A percentile compares a stretch with the other conserved stretches of the same genome.
Conservation (phyloP, 371 early-diverging fungal genomes). For the Rhizopus stolonifer region DNA sequence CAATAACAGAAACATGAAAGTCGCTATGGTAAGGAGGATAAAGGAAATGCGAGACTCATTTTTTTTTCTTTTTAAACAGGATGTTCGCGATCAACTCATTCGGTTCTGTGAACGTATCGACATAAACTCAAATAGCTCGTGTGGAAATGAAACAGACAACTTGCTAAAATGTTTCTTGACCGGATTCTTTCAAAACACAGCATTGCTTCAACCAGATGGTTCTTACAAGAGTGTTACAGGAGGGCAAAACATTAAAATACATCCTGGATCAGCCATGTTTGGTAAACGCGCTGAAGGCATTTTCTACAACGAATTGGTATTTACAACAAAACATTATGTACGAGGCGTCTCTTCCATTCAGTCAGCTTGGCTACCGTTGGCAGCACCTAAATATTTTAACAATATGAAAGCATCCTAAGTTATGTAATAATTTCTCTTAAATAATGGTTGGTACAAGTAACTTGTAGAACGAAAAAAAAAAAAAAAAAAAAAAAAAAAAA, state of each 20-base stretch:
- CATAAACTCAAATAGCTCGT: constrained; percentile 62
- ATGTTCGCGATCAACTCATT: constrained; percentile 84
- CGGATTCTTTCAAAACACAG: constrained; percentile 92
- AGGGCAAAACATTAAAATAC: constrained; percentile 75
- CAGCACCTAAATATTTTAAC: constrained; percentile 81
- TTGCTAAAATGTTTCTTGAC: constrained; percentile 83
- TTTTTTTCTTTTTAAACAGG: constrained; percentile 34
- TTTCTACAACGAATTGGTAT: constrained; percentile 92
- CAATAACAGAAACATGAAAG: constrained; percentile 78
- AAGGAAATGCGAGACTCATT: neutral
- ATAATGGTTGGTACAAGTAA: too few species aligned
- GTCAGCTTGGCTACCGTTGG: constrained; percentile 78
- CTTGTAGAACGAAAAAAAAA: too few species aligned
- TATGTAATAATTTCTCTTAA: too few species aligned
- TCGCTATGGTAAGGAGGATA: constrained; percentile 63
- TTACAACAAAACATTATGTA: constrained; percentile 87
- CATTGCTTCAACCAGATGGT: constrained; percentile 86
- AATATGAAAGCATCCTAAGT: constrained; percentile 17
- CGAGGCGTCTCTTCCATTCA: constrained; percentile 83
- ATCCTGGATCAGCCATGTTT: constrained; percentile 87
- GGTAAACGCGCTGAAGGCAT: constrained; percentile 75
- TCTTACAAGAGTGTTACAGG: constrained; percentile 81
- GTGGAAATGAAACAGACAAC: constrained; percentile 70
- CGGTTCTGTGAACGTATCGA: constrained; percentile 71
- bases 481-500: too few species aligned